phyloP scores from a whole-genome alignment of 768 basidiomycete genomes.

The Calocera viscosa region DNA sequence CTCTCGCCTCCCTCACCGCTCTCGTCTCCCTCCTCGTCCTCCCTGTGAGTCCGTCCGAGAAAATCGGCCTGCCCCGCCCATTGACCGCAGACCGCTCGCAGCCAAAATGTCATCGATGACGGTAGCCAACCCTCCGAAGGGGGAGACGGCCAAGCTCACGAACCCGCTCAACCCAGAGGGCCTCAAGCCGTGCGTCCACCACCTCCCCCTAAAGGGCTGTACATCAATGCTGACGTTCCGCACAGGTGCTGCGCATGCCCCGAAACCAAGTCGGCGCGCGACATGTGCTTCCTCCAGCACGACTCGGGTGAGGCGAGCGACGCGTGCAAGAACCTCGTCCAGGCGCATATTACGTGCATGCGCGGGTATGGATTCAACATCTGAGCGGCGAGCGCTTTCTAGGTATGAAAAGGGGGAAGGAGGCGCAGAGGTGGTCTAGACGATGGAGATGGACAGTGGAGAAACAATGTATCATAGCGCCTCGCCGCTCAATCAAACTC shows the following conservation, averaged over 20 bases:
- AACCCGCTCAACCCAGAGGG: constrained; percentile 90
- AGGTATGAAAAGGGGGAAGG: neutral
- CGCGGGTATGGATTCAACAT: constrained; percentile 73
- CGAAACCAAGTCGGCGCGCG: constrained; percentile 79
- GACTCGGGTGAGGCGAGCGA: constrained; percentile 53
- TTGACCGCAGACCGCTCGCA: neutral
- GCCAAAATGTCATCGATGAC: neutral
- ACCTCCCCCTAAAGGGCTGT: neutral
- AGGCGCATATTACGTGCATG: constrained; percentile 85
- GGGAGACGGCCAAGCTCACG: constrained; percentile 14
- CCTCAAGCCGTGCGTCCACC: constrained; percentile 71
- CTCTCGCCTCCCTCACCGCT: neutral
- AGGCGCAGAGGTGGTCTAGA: neutral
- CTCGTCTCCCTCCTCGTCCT: neutral
- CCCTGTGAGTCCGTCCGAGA: no score
- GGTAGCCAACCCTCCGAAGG: neutral
- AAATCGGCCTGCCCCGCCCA: neutral
- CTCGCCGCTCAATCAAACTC: neutral
- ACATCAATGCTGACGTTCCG: neutral
- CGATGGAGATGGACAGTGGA: neutral
- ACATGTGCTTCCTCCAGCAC: constrained; percentile 82
- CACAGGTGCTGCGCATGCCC: constrained; percentile 91
- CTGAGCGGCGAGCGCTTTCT: constrained; percentile 17
- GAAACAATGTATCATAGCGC: neutral
- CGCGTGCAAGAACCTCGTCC: constrained; percentile 69